phyloP scores from a whole-genome alignment of 257 asterid genomes.

The Gynochthodes officinalis region DNA sequence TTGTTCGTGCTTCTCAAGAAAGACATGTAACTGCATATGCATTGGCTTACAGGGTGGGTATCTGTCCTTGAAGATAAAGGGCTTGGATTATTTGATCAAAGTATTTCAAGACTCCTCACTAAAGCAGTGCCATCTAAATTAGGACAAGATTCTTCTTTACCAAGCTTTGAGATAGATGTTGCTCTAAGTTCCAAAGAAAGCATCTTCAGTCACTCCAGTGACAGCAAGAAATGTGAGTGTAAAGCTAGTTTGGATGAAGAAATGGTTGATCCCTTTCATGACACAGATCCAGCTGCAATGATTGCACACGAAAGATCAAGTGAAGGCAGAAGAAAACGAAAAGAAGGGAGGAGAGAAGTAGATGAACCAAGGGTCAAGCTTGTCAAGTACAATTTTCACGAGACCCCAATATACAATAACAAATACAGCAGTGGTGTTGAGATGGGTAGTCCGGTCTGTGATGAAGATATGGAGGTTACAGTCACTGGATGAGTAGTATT shows the following conservation, averaged over 20 bases:
- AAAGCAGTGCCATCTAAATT: slow-evolving; percentile 31
- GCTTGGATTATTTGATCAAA: slow-evolving; percentile 35
- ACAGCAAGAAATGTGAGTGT: neutral
- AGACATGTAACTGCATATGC: slow-evolving; percentile 18
- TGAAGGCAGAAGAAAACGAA: slow-evolving; percentile 51
- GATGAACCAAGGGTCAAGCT: slow-evolving; percentile 41
- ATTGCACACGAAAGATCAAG: slow-evolving; percentile 5
- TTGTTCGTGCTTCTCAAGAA: neutral
- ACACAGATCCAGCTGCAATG: slow-evolving; percentile 20
- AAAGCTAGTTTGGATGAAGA: slow-evolving; percentile 35
- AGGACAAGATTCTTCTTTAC: slow-evolving; percentile 20
- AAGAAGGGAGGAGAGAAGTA: slow-evolving; percentile 35
- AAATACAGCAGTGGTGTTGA: slow-evolving; percentile 15
- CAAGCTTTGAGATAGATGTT: slow-evolving; percentile 15
- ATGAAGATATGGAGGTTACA: slow-evolving; percentile 48
- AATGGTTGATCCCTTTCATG: slow-evolving; percentile 25
- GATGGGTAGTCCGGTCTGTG: slow-evolving; percentile 16
- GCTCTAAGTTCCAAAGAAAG: slow-evolving; percentile 3
- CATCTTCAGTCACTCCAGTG: slow-evolving; percentile 3
- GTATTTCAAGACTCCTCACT: slow-evolving; percentile 27
- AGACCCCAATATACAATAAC: slow-evolving; percentile 12
- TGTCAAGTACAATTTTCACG: slow-evolving; percentile 35
- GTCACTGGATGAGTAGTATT: slow-evolving; percentile 6
- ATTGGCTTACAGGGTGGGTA: slow-evolving; percentile 50
- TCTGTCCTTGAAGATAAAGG: slow-evolving; percentile 49